Percentiles rank a stretch among this genome's conserved stretches.
These are phyloP conservation scores for Aureobasidium lini DNA, from an alignment of 2,329 filamentous ascomycete genomes.

Conservation along the genomic window DNA sequence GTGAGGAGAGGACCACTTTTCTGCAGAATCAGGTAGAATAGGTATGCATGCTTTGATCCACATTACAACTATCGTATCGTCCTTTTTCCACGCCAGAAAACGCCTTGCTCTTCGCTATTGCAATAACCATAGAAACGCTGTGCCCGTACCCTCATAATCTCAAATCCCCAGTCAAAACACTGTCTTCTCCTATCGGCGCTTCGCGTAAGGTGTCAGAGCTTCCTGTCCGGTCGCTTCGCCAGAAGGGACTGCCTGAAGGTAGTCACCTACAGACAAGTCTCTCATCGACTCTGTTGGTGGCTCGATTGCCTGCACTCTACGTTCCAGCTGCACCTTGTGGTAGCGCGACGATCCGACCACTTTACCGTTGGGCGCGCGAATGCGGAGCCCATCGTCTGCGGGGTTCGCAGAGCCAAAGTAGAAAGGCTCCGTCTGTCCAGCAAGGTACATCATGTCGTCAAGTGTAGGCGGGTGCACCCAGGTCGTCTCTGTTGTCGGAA, in stretches of 20 bases:
- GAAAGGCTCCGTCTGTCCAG: slow-evolving; percentile 29
- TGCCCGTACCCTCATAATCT: not conserved
- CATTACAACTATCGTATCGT: not conserved
- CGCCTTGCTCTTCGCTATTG: not conserved
- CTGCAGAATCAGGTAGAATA: not conserved
- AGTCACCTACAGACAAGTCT: not conserved
- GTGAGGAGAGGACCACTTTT: not conserved
- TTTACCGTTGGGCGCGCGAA: slow-evolving; percentile 17
- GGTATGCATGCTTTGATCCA: not conserved
- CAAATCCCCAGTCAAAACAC: not conserved
- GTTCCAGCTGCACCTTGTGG: slow-evolving; percentile 3
- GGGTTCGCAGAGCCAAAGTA: slow-evolving; percentile 22
- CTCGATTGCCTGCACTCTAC: not conserved
- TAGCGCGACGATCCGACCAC: slow-evolving; percentile 18
- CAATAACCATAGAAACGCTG: not conserved
- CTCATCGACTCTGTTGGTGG: slow-evolving; percentile 1
- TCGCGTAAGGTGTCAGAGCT: not conserved
- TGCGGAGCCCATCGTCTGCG: slow-evolving; percentile 19
- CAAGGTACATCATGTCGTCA: slow-evolving; percentile 26
- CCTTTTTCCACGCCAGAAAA: not conserved
- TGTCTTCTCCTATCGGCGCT: not conserved
- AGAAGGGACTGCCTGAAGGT: not conserved
- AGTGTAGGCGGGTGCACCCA: slow-evolving; percentile 40
- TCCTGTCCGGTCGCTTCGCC: not conserved
- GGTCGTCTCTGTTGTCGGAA: slow-evolving; percentile 36